A percentile compares a stretch with the other conserved stretches of the same genome.
Conservation (phyloP, 2,329 filamentous ascomycete genomes). For the Hymenoscyphus albidus region DNA sequence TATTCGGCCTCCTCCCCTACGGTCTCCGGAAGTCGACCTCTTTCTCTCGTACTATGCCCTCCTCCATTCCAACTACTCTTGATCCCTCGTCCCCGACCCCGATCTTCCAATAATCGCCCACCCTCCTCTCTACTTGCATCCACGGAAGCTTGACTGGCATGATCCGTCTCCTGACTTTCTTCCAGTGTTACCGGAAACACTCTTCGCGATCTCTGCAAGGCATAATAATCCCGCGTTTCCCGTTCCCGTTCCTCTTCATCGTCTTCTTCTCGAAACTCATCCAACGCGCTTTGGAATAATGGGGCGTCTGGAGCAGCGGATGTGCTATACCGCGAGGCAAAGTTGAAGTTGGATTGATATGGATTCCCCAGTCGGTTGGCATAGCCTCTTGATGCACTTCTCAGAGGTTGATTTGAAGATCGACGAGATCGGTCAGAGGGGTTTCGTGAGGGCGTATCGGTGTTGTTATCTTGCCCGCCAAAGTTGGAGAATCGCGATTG, state of each 20-base stretch:
- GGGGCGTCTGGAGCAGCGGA: slow-evolving; percentile 74
- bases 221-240: slow-evolving; percentile 91
- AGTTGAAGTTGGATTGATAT: slow-evolving; percentile 76
- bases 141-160: slow-evolving; percentile 57
- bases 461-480: slow-evolving; percentile 53
- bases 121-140: slow-evolving; percentile 50
- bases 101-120: slow-evolving; percentile 43
- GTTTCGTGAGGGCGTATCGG: slow-evolving; percentile 36
- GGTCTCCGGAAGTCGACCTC: slow-evolving; percentile 27
- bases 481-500: slow-evolving; percentile 82
- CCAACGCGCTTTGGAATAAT: slow-evolving; percentile 87
- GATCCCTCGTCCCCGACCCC: slow-evolving; percentile 47
- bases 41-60: slow-evolving; percentile 30
- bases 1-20: slow-evolving; percentile 38
- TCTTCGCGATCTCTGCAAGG: slow-evolving; percentile 81
- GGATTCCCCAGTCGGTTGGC: slow-evolving; percentile 58
- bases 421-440: slow-evolving; percentile 32
- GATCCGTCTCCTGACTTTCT: slow-evolving; percentile 80
- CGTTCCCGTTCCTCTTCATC: slow-evolving; percentile 87
- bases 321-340: slow-evolving; percentile 70
- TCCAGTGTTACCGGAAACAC: slow-evolving; percentile 81
- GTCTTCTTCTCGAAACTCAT: slow-evolving; percentile 89
- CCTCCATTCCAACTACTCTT: slow-evolving; percentile 62
- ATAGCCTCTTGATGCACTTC: slow-evolving; percentile 28
- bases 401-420: slow-evolving; percentile 26